Evolutionary conservation across 768 basidiomycete species (phyloP), one percentile per base, ranked within the genome.

Genomic region (Termitomyces bulborhizus): DNA sequence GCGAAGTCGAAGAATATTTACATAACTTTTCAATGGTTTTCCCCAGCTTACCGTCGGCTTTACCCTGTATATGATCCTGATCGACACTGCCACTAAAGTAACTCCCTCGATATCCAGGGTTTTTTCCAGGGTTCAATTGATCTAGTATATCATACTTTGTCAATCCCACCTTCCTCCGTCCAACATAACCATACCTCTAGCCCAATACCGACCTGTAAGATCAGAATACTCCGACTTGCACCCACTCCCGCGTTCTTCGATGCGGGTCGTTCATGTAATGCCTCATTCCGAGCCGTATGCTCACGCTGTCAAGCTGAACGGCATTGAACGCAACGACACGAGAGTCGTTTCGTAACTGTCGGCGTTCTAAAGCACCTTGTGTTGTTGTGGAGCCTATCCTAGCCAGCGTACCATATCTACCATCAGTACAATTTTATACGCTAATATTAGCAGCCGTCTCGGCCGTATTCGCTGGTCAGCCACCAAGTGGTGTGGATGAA

Each of bases 1-100:
- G 31, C 31, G 3, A 32, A 9, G 8, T 32, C 31, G 31, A 32
- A 21, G 8, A 32, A 32, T 9, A 32, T 32, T 32, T 32, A 9
- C 8, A 32, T 8, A 32, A 32, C 31, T 32, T 9, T 32, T 32
- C 8, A 9, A 32, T 9, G 9, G 8, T 32, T 9, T 9, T 21
- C 21, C 21, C 31, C 31, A 32, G 31, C 31, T 29, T 29, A 56
- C 57, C 56, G 58, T 53, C 61, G 58, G 57, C 60, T 59, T 59
- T 51, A 50, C 57, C 57, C 52, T 58, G 49, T 31, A 51, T 59
- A 51, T 59, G 60, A 60, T 59, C 51, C 46, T 51, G 61, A 62
- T 62, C 61, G 54, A 47, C 61, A 62, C 61, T 46, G 61, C 61
- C 61, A 62, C 61, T 26, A 8, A 29, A 48, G 39, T 53, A 31